These are phyloP conservation scores for Globisporangium acanthophoron DNA, from an alignment of 352 stramenopile species.

Conservation along the genomic window DNA sequence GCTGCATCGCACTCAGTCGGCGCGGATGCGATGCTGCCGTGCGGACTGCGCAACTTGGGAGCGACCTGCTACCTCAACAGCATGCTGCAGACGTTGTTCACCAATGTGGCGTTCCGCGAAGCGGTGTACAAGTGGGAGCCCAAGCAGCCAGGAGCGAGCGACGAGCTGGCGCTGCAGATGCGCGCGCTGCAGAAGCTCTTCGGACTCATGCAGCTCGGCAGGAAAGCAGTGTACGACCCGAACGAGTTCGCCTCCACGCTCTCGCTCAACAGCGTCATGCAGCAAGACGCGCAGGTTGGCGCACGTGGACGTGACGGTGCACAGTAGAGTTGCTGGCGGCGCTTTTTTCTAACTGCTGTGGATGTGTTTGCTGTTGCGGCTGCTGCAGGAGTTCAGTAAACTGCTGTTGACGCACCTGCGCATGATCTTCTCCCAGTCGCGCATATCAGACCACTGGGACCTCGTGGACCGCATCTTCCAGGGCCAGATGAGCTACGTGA, in stretches of 20 bases:
- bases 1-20: neutral
- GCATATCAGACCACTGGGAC: constrained; percentile 43
- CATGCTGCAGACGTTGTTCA: constrained; percentile 84
- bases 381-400: constrained; percentile 83
- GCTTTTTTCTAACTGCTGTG: neutral
- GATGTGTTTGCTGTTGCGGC: constrained; percentile 3
- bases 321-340: neutral
- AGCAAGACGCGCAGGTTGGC: constrained; percentile 78
- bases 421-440: constrained; percentile 68
- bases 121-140: constrained; percentile 80
- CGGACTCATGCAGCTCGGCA: constrained; percentile 75
- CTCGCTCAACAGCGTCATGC: constrained; percentile 72
- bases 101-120: constrained; percentile 60
- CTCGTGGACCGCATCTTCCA: constrained; percentile 76
- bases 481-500: constrained; percentile 81
- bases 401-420: constrained; percentile 74
- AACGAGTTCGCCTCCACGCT: constrained; percentile 75
- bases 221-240: constrained; percentile 65
- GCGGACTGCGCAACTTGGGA: constrained; percentile 76
- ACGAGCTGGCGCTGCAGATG: constrained; percentile 68
- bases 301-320: neutral
- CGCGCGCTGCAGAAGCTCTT: constrained; percentile 79
- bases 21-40: constrained; percentile 20
- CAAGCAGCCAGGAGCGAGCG: constrained; percentile 28
- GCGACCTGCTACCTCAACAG: constrained; percentile 89